phyloP scores from a whole-genome alignment of 352 stramenopile species.

The Phytophthora citrophthora region DNA sequence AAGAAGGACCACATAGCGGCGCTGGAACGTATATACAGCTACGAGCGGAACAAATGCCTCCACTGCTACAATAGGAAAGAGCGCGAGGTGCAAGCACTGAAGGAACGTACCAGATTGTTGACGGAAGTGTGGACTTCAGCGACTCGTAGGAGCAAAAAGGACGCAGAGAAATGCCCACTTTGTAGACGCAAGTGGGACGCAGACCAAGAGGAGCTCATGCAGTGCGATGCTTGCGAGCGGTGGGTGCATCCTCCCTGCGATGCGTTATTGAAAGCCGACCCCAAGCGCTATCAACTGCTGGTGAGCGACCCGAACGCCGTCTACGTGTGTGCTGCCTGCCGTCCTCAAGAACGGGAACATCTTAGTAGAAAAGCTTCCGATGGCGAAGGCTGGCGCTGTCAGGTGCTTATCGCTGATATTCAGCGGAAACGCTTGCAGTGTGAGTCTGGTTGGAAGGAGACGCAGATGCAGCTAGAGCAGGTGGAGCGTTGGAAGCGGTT shows the following conservation, averaged over 20 bases:
- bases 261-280: conserved; percentile 57
- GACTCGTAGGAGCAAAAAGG: conserved; percentile 55
- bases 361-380: conserved; percentile 33
- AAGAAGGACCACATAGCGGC: conserved; percentile 34
- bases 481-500: conserved; percentile 74
- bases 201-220: conserved; percentile 84
- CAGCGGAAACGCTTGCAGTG: conserved; percentile 69
- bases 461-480: conserved; percentile 55
- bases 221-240: conserved; percentile 86
- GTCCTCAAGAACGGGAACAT: conserved; percentile 62
- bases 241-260: conserved; percentile 89
- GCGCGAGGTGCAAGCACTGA: conserved; percentile 52
- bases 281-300: conserved; percentile 65
- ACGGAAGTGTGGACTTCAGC: conserved; percentile 66
- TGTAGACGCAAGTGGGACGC: conserved; percentile 72
- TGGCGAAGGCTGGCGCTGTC: conserved; percentile 65
- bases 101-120: conserved; percentile 60
- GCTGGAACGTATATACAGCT: conserved; percentile 66
- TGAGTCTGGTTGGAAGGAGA: conserved; percentile 75
- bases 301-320: conserved; percentile 68
- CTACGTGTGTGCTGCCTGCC: conserved; percentile 80
- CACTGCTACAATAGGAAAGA: conserved; percentile 60
- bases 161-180: conserved; percentile 81
- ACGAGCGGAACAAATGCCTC: conserved; percentile 63
- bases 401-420: conserved; percentile 76